These are phyloP conservation scores for Colletotrichum magnum DNA, from an alignment of 2,329 filamentous ascomycete genomes.

Conservation along the genomic window DNA sequence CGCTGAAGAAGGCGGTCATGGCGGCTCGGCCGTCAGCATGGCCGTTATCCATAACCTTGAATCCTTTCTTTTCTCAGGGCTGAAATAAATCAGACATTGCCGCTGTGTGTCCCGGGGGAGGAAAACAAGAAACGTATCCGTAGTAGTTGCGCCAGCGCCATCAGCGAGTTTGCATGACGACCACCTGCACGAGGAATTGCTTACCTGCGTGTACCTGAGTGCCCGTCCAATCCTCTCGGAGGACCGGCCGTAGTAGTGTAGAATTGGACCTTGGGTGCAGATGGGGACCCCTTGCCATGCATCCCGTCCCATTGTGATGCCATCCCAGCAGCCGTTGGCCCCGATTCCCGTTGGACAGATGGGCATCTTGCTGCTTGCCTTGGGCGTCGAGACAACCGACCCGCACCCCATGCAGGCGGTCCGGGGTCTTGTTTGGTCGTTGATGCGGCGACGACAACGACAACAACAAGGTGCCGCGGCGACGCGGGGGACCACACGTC, in stretches of 20 bases:
- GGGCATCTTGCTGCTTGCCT: conserved; percentile 33
- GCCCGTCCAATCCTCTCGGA: conserved; percentile 17
- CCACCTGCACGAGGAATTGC: conserved; percentile 29
- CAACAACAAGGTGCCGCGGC: conserved; percentile 33
- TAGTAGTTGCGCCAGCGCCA: background rate
- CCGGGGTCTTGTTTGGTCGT: conserved; percentile 31
- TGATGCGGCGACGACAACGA: conserved; percentile 36
- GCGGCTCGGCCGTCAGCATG: background rate
- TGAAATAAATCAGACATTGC: background rate
- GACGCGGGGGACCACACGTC: conserved; percentile 23
- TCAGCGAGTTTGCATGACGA: conserved; percentile 27
- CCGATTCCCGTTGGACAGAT: conserved; percentile 30
- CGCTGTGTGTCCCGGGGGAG: background rate
- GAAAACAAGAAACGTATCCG: background rate
- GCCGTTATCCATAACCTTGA: background rate
- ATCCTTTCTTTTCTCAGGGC: conserved; percentile 2
- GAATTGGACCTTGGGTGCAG: conserved; percentile 9
- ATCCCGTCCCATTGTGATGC: conserved; percentile 27
- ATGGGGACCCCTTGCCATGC: conserved; percentile 19
- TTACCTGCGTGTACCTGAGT: conserved; percentile 24
- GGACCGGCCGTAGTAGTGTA: background rate
- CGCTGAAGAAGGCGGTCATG: conserved; percentile 14
- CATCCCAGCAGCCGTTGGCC: conserved; percentile 28
- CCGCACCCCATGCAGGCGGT: conserved; percentile 21
- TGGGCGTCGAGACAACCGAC: conserved; percentile 34